Evolutionary conservation across 768 basidiomycete genomes (phyloP).

Genomic region (Daedalea quercina): DNA sequence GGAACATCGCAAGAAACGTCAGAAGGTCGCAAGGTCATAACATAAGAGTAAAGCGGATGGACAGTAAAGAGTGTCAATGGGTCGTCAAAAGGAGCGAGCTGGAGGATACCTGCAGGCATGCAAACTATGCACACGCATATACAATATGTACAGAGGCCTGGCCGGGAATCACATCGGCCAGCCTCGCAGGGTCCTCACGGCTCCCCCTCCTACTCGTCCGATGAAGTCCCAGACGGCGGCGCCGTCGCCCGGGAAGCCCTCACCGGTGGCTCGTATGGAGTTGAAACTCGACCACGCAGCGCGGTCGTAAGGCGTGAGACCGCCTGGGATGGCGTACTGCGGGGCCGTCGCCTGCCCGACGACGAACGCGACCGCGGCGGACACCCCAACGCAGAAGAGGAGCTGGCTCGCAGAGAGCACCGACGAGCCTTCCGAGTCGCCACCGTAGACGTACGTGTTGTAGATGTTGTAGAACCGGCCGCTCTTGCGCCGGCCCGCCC

Average conservation of each 20-base stretch:
- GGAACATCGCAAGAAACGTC: not conserved
- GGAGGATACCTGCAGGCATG: not conserved
- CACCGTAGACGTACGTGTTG: slow-evolving; percentile 57
- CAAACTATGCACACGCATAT: slow-evolving; percentile 6
- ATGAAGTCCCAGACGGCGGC: slow-evolving; percentile 63
- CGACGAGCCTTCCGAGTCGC: slow-evolving; percentile 31
- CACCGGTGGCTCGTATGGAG: slow-evolving; percentile 58
- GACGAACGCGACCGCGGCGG: slow-evolving; percentile 53
- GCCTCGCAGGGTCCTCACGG: slow-evolving; percentile 67
- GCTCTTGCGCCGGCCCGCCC: slow-evolving; percentile 22
- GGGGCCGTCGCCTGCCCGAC: slow-evolving; percentile 53
- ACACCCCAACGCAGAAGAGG: slow-evolving; percentile 54
- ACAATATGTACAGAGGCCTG: slow-evolving; percentile 9
- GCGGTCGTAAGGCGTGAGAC: slow-evolving; percentile 68
- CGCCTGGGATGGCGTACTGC: slow-evolving; percentile 56
- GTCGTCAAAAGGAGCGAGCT: not conserved
- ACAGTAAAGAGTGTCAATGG: not conserved
- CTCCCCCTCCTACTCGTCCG: slow-evolving; percentile 67
- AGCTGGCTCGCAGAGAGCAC: slow-evolving; percentile 35
- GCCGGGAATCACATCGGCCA: slow-evolving; percentile 56
- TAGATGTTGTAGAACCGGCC: slow-evolving; percentile 81
- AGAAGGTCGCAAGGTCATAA: slow-evolving; percentile 7
- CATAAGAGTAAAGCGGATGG: slow-evolving; percentile 4
- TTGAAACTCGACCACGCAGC: slow-evolving; percentile 78
- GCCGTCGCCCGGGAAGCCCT: slow-evolving; percentile 56